Evolutionary conservation across 78 protist species (phyloP).

Genomic region (Neovahlkampfia damariscottae): DNA sequence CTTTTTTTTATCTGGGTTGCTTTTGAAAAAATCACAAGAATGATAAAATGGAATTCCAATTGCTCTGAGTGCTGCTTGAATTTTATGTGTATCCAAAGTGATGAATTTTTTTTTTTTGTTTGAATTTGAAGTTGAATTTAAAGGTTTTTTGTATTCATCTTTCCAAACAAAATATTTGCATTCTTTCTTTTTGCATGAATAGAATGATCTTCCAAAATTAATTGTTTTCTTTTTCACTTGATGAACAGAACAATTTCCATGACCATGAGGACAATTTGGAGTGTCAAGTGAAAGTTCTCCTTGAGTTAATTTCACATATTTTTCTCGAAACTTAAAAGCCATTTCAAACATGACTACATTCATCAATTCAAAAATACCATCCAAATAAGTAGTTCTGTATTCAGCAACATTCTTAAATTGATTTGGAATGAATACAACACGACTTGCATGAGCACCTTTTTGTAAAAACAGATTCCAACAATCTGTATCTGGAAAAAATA

Average conservation of each 20-base stretch:
- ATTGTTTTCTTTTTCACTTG: not conserved
- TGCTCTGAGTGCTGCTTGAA: not conserved
- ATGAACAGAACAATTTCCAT: not conserved
- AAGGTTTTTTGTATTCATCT: not conserved
- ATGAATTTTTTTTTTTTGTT: not conserved
- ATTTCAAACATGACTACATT: not conserved
- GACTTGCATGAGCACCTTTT: not conserved
- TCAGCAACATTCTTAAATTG: not conserved
- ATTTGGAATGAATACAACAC: not conserved
- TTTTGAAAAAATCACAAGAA: not conserved
- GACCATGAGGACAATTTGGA: not conserved
- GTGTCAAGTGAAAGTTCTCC: too few species aligned
- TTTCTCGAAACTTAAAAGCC: not conserved
- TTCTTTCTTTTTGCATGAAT: not conserved
- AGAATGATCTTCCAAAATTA: not conserved
- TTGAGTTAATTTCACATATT: not conserved
- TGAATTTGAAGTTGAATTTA: not conserved
- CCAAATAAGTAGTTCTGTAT: not conserved
- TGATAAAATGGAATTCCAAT: not conserved
- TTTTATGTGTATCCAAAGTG: not conserved
- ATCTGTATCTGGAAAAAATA: not conserved
- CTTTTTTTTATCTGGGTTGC: not conserved
- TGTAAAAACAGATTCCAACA: not conserved
- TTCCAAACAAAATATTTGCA: not conserved
- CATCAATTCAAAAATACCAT: not conserved